Evolutionary conservation across 257 asterid species (phyloP).

Genomic region (Verbascum thapsus): DNA sequence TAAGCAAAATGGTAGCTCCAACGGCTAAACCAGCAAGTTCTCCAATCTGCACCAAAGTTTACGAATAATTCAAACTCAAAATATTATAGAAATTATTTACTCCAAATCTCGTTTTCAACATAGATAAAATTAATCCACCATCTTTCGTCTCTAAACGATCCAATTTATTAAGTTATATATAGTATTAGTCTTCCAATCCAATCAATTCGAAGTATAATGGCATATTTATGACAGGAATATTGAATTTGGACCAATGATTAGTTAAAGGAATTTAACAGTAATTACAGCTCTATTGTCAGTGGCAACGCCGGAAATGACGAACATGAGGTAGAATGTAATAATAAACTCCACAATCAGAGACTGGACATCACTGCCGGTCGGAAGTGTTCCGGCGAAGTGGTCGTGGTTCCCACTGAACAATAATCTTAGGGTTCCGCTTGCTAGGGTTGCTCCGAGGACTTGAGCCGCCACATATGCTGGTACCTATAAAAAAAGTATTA

Average conservation of each 20-base stretch:
- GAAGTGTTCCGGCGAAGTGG: conserved; percentile 75
- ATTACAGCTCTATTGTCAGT: conserved; percentile 90
- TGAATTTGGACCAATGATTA: background rate
- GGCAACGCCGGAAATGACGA: conserved; percentile 88
- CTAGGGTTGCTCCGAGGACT: conserved; percentile 68
- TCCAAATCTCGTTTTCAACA: conserved; percentile 25
- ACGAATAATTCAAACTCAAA: background rate
- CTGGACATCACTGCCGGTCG: conserved; percentile 59
- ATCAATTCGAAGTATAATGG: too few relatives aligned
- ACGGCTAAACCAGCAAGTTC: conserved; percentile 96
- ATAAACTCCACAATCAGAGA: conserved; percentile 72
- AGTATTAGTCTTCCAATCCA: too few relatives aligned
- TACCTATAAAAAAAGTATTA: conserved; percentile 49
- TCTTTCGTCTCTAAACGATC: too few relatives aligned
- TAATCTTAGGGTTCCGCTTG: conserved; percentile 74
- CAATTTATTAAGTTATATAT: too few relatives aligned
- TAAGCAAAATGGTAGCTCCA: conserved; percentile 83
- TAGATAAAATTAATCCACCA: too few relatives aligned
- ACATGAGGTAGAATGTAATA: conserved; percentile 91
- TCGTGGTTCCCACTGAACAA: conserved; percentile 65
- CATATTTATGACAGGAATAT: too few relatives aligned
- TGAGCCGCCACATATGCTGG: conserved; percentile 77
- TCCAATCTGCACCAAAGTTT: conserved; percentile 59
- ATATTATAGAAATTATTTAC: background rate
- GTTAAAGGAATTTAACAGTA: background rate